Evolutionary conservation across 495 filamentous ascomycete species (phyloP).

Genomic region (Aspergillus ostianus): DNA sequence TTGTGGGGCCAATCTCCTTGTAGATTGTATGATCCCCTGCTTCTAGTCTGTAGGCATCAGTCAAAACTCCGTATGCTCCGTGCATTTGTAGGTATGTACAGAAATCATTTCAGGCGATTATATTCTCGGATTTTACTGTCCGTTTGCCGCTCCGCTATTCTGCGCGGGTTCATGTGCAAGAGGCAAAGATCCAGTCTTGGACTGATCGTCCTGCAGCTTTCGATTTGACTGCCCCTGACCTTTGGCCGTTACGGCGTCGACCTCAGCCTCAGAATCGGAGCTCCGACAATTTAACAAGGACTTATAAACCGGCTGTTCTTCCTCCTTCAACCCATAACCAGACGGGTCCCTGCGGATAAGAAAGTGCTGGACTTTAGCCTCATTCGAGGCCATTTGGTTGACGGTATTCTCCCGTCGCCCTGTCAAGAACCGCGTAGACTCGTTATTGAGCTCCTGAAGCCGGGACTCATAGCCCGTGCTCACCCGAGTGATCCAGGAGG

Average conservation of each 20-base stretch:
- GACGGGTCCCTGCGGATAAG: constrained; percentile 62
- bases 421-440: constrained; percentile 60
- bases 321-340: constrained; percentile 44
- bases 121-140: neutral
- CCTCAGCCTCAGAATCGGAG: neutral
- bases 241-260: neutral
- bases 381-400: constrained; percentile 44
- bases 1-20: neutral
- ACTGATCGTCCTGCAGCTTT: neutral
- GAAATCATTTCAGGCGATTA: neutral
- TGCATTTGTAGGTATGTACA: neutral
- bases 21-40: neutral
- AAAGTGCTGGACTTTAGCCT: constrained; percentile 72
- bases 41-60: neutral
- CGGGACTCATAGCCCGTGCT: constrained; percentile 58
- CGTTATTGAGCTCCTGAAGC: constrained; percentile 58
- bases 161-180: neutral
- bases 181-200: neutral
- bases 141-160: neutral
- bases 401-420: constrained; percentile 51
- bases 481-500: constrained; percentile 59
- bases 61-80: neutral
- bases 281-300: constrained; percentile 29
- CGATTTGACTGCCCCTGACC: neutral
- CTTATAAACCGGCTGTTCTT: constrained; percentile 39